Percentiles rank a stretch among this genome's conserved stretches.
Evolutionary conservation across 345 rosid genomes (phyloP).

Genomic region (Eucalyptus curtisii): DNA sequence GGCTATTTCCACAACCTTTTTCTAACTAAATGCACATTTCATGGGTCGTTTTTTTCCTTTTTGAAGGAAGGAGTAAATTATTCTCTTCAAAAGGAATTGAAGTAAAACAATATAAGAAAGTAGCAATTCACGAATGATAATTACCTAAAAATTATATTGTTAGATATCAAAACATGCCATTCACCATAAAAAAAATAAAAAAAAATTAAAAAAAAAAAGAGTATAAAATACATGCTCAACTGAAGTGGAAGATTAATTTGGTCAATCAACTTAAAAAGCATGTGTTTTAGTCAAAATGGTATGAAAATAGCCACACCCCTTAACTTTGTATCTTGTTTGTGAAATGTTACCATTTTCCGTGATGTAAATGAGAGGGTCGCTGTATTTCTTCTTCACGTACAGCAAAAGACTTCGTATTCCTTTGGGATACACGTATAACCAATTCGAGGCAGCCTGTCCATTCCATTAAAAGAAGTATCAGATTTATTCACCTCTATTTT

Average conservation of each 20-base stretch:
- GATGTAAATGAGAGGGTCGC: slow-evolving; percentile 21
- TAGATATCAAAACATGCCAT: background rate
- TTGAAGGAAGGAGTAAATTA: background rate
- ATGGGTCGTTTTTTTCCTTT: background rate
- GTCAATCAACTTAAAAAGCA: background rate
- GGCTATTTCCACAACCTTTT: background rate
- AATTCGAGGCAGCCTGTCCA: slow-evolving; percentile 3
- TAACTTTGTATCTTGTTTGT: background rate
- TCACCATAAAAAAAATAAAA: background rate
- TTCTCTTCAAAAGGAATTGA: background rate
- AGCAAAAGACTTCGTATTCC: slow-evolving; percentile 5
- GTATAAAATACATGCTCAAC: background rate
- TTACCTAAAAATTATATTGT: background rate
- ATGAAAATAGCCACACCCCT: background rate
- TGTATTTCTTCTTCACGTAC: slow-evolving; percentile 12
- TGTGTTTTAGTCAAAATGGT: background rate
- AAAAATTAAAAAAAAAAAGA: background rate
- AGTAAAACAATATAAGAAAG: background rate
- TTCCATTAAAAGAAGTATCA: background rate
- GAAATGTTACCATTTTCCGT: slow-evolving; percentile 27
- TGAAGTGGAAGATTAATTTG: background rate
- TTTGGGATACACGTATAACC: slow-evolving; percentile 5
- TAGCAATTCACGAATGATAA: background rate
- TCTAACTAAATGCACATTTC: background rate
- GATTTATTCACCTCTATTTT: background rate